These are phyloP conservation scores for Castanea crenata DNA, from an alignment of 306 rosid genomes.

Conservation along the genomic window DNA sequence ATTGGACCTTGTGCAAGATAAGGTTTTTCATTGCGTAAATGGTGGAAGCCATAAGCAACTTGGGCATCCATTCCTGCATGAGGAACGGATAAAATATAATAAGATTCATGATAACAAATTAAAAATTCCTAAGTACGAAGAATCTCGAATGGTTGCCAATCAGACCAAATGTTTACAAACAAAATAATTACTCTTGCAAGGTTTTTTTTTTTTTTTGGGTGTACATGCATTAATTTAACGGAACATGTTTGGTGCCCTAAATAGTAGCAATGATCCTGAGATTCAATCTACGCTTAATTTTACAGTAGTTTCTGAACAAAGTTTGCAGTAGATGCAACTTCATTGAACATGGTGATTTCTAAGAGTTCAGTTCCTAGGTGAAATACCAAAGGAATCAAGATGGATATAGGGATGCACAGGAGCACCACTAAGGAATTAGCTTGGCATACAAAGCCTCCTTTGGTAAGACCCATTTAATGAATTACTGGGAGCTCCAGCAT, in stretches of 20 bases:
- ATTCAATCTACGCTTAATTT: not conserved
- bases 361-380: not conserved
- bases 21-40: constrained; percentile 87
- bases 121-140: constrained; percentile 2
- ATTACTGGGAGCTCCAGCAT: not conserved
- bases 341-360: not conserved
- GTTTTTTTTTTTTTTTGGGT: not conserved
- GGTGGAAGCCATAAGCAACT: constrained; percentile 97
- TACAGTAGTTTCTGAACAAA: not conserved
- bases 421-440: not conserved
- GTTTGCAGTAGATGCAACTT: not conserved
- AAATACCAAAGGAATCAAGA: not conserved
- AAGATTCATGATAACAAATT: constrained; percentile 3
- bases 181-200: not conserved
- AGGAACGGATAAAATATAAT: constrained; percentile 20
- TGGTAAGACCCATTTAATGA: not conserved
- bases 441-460: not conserved
- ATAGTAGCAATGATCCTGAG: not conserved
- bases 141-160: constrained; percentile 8
- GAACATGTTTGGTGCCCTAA: not conserved
- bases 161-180: constrained; percentile 4
- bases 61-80: constrained; percentile 96
- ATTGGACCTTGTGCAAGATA: constrained; percentile 92
- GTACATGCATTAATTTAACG: constrained; percentile 10
- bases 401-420: not conserved